Evolutionary conservation across 78 protist genomes (phyloP).

Genomic region (Corallochytrium limacisporum): DNA sequence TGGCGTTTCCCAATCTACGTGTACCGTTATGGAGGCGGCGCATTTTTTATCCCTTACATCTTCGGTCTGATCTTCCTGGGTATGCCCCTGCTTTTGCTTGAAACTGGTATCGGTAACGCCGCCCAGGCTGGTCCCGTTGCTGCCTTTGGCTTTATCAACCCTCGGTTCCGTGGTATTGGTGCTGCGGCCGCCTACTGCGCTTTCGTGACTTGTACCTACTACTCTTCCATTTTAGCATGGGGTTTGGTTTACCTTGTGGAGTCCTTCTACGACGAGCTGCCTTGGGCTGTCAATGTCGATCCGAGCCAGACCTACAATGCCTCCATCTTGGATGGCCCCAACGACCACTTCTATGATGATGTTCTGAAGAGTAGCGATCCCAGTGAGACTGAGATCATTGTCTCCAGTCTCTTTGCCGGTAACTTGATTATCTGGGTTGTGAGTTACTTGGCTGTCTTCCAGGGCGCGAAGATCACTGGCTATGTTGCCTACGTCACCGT

Average conservation of each 20-base stretch:
- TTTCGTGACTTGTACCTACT: background rate
- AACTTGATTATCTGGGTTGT: background rate
- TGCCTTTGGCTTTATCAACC: no score
- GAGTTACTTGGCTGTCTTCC: background rate
- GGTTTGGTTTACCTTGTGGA: background rate
- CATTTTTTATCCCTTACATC: conserved; percentile 19
- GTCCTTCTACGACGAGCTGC: background rate
- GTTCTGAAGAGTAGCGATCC: background rate
- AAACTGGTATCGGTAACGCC: conserved; percentile 8
- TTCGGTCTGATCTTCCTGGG: conserved; percentile 2
- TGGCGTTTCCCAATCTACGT: conserved; percentile 37
- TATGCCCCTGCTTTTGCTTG: conserved; percentile 7
- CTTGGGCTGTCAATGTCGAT: background rate
- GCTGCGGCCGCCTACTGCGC: background rate
- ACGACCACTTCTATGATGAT: background rate
- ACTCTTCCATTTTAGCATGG: background rate
- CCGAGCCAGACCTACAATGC: no score
- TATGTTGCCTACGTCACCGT: background rate
- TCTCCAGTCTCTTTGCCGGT: background rate
- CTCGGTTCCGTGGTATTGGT: background rate
- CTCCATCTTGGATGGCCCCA: background rate
- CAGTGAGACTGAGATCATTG: background rate
- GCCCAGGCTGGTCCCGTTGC: background rate
- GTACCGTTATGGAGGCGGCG: conserved; percentile 22
- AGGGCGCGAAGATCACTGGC: background rate